Evolutionary conservation across 2,329 filamentous ascomycete species (phyloP).

Genomic region (Aspergillus aculeatinus): DNA sequence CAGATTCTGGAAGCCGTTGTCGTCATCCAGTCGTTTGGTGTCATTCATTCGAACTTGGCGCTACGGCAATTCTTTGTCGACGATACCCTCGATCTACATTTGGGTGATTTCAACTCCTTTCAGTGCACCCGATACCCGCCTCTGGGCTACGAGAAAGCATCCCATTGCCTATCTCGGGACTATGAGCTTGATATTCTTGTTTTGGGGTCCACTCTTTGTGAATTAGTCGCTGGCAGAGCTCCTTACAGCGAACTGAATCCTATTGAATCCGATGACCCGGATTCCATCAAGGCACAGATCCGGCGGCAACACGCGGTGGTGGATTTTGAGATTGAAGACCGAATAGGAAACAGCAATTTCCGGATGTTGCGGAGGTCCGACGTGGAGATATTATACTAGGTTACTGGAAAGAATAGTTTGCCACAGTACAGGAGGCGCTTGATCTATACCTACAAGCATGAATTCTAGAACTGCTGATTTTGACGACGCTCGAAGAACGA

Average conservation of each 20-base stretch:
- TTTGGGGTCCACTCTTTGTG: conserved; percentile 16
- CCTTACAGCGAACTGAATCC: conserved; percentile 11
- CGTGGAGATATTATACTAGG: conserved; percentile 10
- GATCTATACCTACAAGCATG: neutral
- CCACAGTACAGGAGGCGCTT: conserved; percentile 6
- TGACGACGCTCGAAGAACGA: too few relatives aligned
- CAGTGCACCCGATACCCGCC: conserved; percentile 13
- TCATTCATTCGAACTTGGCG: conserved; percentile 26
- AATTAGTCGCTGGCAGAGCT: conserved; percentile 10
- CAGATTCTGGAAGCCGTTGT: conserved; percentile 23
- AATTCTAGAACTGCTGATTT: too few relatives aligned
- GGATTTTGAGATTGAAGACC: conserved; percentile 11
- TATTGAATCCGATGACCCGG: conserved; percentile 7
- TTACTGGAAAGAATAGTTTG: conserved; percentile 11
- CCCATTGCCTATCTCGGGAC: conserved; percentile 18
- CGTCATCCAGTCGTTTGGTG: conserved; percentile 17
- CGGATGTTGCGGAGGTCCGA: neutral
- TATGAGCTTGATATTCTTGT: conserved; percentile 18
- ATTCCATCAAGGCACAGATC: conserved; percentile 9
- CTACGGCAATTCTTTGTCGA: conserved; percentile 21
- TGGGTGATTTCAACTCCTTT: conserved; percentile 23
- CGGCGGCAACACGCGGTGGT: neutral
- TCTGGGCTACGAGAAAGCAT: conserved; percentile 19
- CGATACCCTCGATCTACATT: conserved; percentile 19
- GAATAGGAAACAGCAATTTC: conserved; percentile 8